Evolutionary conservation across 306 rosid species (phyloP).

Genomic region (Rosa rugosa): DNA sequence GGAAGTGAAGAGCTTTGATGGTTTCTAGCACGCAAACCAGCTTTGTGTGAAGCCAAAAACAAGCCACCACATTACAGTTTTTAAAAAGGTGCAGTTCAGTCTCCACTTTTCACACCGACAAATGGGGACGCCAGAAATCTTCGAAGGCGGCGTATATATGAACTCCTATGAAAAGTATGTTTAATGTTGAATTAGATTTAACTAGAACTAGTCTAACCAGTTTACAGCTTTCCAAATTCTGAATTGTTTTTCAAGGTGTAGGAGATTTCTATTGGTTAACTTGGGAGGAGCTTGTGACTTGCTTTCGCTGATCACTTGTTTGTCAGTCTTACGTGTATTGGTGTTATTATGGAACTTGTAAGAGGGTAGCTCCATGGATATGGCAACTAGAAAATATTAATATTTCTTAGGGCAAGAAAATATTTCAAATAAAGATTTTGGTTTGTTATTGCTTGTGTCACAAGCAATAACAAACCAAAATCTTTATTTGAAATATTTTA

Average conservation of each 20-base stretch:
- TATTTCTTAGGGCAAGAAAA: neutral
- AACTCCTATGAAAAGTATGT: neutral
- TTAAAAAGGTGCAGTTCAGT: too few relatives aligned
- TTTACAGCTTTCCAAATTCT: neutral
- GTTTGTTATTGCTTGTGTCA: neutral
- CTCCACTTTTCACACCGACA: too few relatives aligned
- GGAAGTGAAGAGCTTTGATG: too few relatives aligned
- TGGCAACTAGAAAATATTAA: neutral
- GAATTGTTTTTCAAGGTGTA: neutral
- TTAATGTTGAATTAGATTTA: neutral
- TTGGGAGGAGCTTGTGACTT: neutral
- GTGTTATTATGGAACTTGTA: neutral
- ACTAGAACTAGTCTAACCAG: neutral
- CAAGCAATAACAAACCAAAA: too few relatives aligned
- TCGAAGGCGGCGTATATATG: too few relatives aligned
- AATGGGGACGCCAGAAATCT: too few relatives aligned
- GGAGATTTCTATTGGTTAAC: conserved; percentile 7
- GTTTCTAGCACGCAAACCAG: too few relatives aligned
- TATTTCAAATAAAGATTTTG: neutral
- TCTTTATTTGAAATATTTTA: too few relatives aligned
- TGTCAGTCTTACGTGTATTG: neutral
- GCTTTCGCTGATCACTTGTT: neutral
- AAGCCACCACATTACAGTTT: too few relatives aligned
- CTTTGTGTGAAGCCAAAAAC: too few relatives aligned
- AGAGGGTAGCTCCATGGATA: neutral